Evolutionary conservation across 2,329 filamentous ascomycete genomes (phyloP).

Genomic region (Nemania diffusa): DNA sequence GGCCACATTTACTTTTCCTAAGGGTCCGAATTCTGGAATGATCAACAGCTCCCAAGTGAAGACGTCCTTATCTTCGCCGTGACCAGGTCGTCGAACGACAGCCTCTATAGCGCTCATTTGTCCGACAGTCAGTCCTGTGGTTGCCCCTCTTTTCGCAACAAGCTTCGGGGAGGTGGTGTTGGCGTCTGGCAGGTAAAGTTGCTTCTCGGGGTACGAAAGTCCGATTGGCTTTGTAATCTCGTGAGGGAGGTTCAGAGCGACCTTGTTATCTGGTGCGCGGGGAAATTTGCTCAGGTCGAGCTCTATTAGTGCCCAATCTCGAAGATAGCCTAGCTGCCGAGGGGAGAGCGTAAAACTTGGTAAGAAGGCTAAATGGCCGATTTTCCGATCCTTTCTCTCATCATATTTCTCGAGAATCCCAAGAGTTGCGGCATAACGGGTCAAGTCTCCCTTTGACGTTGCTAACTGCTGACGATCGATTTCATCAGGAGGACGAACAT

Average conservation of each 20-base stretch:
- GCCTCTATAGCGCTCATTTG: slow-evolving; percentile 9
- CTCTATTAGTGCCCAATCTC: slow-evolving; percentile 21
- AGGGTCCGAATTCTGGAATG: neutral
- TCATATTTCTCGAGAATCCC: neutral
- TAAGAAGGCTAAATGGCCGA: slow-evolving; percentile 10
- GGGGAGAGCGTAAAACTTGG: neutral
- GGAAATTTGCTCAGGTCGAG: slow-evolving; percentile 6
- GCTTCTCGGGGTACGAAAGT: slow-evolving; percentile 1
- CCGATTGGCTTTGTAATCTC: slow-evolving; percentile 1
- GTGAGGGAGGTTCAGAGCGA: neutral
- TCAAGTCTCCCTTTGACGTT: neutral
- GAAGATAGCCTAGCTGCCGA: slow-evolving; percentile 1
- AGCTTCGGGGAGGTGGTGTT: neutral
- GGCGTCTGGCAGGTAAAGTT: slow-evolving; percentile 6
- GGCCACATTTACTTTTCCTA: neutral
- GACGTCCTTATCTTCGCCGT: slow-evolving; percentile 1
- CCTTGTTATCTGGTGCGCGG: slow-evolving; percentile 1
- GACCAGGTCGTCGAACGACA: slow-evolving; percentile 5
- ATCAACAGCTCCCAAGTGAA: slow-evolving; percentile 18
- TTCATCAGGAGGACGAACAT: slow-evolving; percentile 6
- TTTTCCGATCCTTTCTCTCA: slow-evolving; percentile 1
- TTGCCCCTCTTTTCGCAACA: slow-evolving; percentile 11
- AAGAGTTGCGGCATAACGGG: neutral
- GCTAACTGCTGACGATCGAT: slow-evolving; percentile 5
- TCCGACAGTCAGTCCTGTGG: slow-evolving; percentile 10